Percentiles rank a stretch among this genome's conserved stretches.
Evolutionary conservation across 2,329 filamentous ascomycete genomes (phyloP).

Genomic region (Fusarium pseudonygamai): DNA sequence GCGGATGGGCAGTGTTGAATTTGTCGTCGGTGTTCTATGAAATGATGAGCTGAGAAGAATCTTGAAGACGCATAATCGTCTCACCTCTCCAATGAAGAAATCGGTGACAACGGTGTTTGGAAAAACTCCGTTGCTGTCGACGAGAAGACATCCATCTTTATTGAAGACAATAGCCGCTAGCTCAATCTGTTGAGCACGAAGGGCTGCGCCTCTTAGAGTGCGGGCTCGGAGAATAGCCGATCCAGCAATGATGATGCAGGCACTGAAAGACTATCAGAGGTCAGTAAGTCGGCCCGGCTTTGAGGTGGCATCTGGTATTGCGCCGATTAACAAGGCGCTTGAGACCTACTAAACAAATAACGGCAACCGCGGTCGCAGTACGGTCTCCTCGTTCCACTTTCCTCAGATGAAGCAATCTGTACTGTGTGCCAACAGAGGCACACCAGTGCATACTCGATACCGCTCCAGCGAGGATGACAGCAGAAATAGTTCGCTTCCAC

Average conservation of each 20-base stretch:
- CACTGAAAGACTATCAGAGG: conserved; percentile 62
- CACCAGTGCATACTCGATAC: conserved; percentile 92
- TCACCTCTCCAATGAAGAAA: conserved; percentile 73
- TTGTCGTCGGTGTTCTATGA: conserved; percentile 67
- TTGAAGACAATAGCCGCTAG: conserved; percentile 73
- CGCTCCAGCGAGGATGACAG: conserved; percentile 75
- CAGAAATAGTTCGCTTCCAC: conserved; percentile 77
- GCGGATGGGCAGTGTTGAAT: conserved; percentile 78
- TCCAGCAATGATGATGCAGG: conserved; percentile 67
- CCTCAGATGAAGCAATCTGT: conserved; percentile 62
- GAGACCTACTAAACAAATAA: conserved; percentile 67
- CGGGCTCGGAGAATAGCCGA: conserved; percentile 65
- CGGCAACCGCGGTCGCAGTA: conserved; percentile 75
- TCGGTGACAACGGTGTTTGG: conserved; percentile 82
- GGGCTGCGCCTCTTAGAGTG: conserved; percentile 61
- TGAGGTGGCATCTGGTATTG: too few relatives aligned
- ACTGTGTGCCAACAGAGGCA: conserved; percentile 75
- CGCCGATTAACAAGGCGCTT: too few relatives aligned
- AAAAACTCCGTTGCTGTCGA: conserved; percentile 74
- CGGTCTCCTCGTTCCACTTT: conserved; percentile 53
- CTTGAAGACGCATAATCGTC: background rate
- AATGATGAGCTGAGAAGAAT: background rate
- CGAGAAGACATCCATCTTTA: conserved; percentile 71
- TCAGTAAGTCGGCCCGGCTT: too few relatives aligned
- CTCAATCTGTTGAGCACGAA: conserved; percentile 68